Evolutionary conservation across 371 early-diverging fungal species (phyloP), one percentile per base, ranked within the genome.

Genomic region (Mucor indicus): DNA sequence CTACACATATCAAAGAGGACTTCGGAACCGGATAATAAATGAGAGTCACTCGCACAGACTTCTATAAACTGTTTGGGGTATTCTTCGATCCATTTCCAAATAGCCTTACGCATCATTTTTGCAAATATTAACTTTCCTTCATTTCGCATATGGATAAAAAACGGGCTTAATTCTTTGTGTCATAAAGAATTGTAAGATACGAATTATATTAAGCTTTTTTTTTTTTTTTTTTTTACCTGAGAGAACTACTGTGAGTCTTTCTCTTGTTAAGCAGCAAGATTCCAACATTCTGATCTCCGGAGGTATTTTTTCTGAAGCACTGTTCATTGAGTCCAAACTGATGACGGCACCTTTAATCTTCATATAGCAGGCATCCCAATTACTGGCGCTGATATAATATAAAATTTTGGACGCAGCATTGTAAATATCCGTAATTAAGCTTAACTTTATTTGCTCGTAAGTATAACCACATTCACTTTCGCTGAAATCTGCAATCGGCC

Each of bases 61-160:
- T 70, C 64, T 2, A 79, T 75, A 62, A 89, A 90, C 41, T 91
- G 84, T 2, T 60, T 43, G 0, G 91, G 90, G 39, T 79, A 85
- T 0, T 77, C 69, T 41, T 90, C 88, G 23, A 92, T 91, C 90
- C 90, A 92, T 52, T 84, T 83, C 91, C 91, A 92, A 44, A 92
- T 89, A 5, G 86, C 82, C 16, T 80, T 81, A 19, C 86, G 78
- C 43, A 90, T 74, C 40, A 85, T 77, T 29, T 80, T 77, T 0
- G 89, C 80, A 52, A 85, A 77, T 9, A 80, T 60, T 19, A 82
- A 57, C 55, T 86, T 88, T 1, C 84, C 84, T 2, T 81, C 64
- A 8, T 79, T 74, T 45, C 82, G 73, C 55, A 91, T 81, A 32
- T 81, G 77, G 24, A 79, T 60, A 49, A 85, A 84, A 17, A 76